Evolutionary conservation across 208 protist genomes (phyloP), one percentile per base, ranked within the genome.

Genomic region (Borovskyia barvae): DNA sequence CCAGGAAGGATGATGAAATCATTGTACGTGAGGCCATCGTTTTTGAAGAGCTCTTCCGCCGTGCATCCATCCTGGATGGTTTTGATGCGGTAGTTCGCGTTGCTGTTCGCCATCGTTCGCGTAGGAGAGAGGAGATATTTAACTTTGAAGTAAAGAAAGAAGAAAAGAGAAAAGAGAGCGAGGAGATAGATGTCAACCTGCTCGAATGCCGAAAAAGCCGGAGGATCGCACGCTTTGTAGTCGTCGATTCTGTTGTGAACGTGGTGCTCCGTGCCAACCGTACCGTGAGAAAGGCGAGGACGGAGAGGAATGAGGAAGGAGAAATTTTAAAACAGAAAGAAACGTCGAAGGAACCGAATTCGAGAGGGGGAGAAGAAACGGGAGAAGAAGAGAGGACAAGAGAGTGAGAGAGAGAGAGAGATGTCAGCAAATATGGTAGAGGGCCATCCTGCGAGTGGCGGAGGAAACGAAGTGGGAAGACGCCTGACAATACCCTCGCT

Each of bases 1-100:
- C 94, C 94, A 2, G 96, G 96, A 28, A 98, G 74, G 50, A 98
- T 87, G 58, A 98, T 89, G 39, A 98, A 87, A 77, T 98, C 96
- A 36, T 95, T 94, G 80, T 96, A 97, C 17, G 93, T 96, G 22
- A 96, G 84, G 1, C 92, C 93, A 24, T 90, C 79, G 36, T 69
- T 56, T n/a, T 64, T 19, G 40, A 97, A 96, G 15, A 97, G 57
- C 51, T 95, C 79, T 72, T 94, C 89, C 12, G 88, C 91, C 14
- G 85, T 81, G 29, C 57, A 51, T 29, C 92, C 92, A 80, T 97
- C 93, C 39, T 73, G 59, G 50, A 94, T 80, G 24, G 78, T 90
- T 66, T 92, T 92, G 43, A 65, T 66, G 55, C 85, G 85, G 32
- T 86, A 75, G 59, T 85, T 77, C 14, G 57, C 41, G 55, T 78